Evolutionary conservation across 2,329 filamentous ascomycete genomes (phyloP).

Genomic region (Trichoderma sp.): DNA sequence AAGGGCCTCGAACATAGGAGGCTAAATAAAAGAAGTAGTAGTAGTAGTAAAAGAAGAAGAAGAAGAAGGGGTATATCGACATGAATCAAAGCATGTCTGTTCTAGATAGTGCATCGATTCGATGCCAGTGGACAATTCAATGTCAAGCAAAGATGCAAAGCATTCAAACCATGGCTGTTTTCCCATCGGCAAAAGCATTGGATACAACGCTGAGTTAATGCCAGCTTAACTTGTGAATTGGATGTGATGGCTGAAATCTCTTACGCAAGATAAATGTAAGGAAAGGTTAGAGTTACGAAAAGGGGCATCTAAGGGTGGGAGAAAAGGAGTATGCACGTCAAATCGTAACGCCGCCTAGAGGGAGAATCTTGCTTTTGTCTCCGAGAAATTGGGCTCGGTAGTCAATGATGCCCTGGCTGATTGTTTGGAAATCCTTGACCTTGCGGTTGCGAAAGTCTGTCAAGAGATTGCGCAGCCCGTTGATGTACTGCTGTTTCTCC

Average conservation of each 20-base stretch:
- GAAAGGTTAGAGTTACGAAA: slow-evolving; percentile 23
- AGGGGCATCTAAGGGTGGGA: neutral
- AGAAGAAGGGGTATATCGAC: slow-evolving; percentile 13
- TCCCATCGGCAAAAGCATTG: neutral
- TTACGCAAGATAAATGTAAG: slow-evolving; percentile 15
- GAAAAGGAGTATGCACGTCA: slow-evolving; percentile 33
- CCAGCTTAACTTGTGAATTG: slow-evolving; percentile 13
- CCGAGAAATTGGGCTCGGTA: slow-evolving; percentile 67
- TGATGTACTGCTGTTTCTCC: slow-evolving; percentile 64
- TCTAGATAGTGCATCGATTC: slow-evolving; percentile 16
- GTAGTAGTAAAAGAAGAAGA: neutral
- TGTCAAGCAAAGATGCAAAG: slow-evolving; percentile 12
- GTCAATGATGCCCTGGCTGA: slow-evolving; percentile 68
- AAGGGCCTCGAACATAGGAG: neutral
- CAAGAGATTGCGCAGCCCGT: slow-evolving; percentile 64
- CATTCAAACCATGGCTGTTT: slow-evolving; percentile 3
- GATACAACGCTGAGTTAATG: slow-evolving; percentile 1
- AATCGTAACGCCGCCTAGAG: slow-evolving; percentile 54
- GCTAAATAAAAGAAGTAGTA: neutral
- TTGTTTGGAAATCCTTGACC: slow-evolving; percentile 67
- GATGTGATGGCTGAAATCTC: slow-evolving; percentile 22
- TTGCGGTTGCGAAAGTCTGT: slow-evolving; percentile 62
- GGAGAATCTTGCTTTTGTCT: slow-evolving; percentile 66
- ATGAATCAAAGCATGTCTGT: slow-evolving; percentile 13
- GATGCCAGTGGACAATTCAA: slow-evolving; percentile 4